A percentile compares a stretch with the other conserved stretches of the same genome.
phyloP scores from a whole-genome alignment of 306 rosid species.

The Vigna reflexopilosa region DNA sequence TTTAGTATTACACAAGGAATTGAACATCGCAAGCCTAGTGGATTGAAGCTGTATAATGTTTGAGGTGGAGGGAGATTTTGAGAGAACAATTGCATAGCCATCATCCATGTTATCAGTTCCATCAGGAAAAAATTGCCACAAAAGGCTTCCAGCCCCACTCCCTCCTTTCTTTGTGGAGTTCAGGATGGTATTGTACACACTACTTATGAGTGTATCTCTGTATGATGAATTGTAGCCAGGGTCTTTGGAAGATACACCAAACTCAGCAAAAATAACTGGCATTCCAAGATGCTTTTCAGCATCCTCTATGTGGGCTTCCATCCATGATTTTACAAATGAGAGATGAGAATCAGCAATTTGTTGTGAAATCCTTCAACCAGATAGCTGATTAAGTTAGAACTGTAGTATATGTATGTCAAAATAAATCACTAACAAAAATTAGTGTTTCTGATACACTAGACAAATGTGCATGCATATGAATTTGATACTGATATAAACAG shows the following conservation, averaged over 20 bases:
- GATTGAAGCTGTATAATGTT: slow-evolving; percentile 71
- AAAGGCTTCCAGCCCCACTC: slow-evolving; percentile 78
- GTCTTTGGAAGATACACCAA: slow-evolving; percentile 85
- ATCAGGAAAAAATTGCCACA: slow-evolving; percentile 90
- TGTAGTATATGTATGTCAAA: neutral
- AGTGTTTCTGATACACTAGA: neutral
- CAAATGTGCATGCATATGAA: slow-evolving; percentile 23
- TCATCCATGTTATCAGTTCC: slow-evolving; percentile 94
- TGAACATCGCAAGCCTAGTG: slow-evolving; percentile 61
- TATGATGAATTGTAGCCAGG: slow-evolving; percentile 78
- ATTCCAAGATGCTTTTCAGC: slow-evolving; percentile 81
- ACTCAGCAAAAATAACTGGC: slow-evolving; percentile 88
- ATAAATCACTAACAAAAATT: neutral
- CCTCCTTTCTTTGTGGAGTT: slow-evolving; percentile 87
- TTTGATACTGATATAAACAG: neutral
- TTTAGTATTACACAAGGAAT: slow-evolving; percentile 69
- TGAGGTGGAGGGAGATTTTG: slow-evolving; percentile 71
- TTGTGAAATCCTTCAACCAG: slow-evolving; percentile 56
- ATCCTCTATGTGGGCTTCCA: slow-evolving; percentile 91
- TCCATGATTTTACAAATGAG: slow-evolving; percentile 83
- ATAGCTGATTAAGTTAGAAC: slow-evolving; percentile 38
- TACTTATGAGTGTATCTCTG: slow-evolving; percentile 62
- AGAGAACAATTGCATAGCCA: slow-evolving; percentile 78
- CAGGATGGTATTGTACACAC: slow-evolving; percentile 62
- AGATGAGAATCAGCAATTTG: slow-evolving; percentile 72